Conservation (phyloP, 805 yeast genomes). For the Wickerhamomyces xylosicus region DNA sequence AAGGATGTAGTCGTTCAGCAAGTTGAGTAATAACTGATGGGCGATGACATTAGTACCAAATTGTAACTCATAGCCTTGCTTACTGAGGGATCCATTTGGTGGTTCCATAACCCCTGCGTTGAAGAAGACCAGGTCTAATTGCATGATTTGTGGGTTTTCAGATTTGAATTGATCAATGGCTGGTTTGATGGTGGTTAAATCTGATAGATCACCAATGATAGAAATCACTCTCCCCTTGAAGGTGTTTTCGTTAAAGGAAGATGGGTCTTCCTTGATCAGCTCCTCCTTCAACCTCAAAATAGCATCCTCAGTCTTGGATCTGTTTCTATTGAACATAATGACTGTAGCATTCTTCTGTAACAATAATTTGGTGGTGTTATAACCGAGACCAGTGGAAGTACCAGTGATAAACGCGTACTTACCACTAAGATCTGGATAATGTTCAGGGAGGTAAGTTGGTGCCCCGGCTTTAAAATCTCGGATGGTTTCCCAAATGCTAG, state of each 20-base stretch:
- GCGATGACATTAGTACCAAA: constrained; percentile 38
- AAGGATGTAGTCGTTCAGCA: constrained; percentile 27
- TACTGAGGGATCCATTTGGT: constrained; percentile 25
- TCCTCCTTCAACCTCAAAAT: constrained; percentile 19
- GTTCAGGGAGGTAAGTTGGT: constrained; percentile 19
- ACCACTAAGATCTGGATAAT: constrained; percentile 21
- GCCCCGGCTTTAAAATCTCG: constrained; percentile 11
- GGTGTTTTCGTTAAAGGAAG: constrained; percentile 2
- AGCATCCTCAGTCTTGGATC: constrained; percentile 21
- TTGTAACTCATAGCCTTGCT: constrained; percentile 35
- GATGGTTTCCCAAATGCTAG: constrained; percentile 1
- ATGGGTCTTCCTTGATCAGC: constrained; percentile 10
- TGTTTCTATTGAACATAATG: constrained; percentile 26
- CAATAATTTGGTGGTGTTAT: constrained; percentile 22
- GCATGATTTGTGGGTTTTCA: constrained; percentile 8
- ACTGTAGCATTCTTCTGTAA: constrained; percentile 24
- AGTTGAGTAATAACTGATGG: constrained; percentile 32
- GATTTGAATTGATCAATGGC: constrained; percentile 22
- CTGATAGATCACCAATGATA: constrained; percentile 26
- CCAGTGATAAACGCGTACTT: constrained; percentile 22
- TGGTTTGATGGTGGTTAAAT: constrained; percentile 29
- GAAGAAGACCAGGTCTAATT: constrained; percentile 27
- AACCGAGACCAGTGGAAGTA: constrained; percentile 25
- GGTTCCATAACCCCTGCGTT: constrained; percentile 37
- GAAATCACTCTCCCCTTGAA: constrained; percentile 15